phyloP scores from a whole-genome alignment of 345 rosid species.

The Lepidium sativum region DNA sequence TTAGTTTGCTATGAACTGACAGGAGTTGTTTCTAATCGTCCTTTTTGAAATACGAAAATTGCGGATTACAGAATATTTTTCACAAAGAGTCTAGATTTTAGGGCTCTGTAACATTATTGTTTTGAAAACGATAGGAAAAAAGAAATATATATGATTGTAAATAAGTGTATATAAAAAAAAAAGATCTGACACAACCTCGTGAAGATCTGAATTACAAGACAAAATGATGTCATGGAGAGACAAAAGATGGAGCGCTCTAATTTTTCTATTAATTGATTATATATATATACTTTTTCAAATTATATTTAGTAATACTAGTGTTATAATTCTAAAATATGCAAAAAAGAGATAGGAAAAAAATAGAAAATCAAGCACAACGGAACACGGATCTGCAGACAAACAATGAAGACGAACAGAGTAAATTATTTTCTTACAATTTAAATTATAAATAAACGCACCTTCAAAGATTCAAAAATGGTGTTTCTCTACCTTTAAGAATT shows the following conservation, averaged over 20 bases:
- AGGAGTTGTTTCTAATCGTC: conserved; percentile 24
- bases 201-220: conserved; percentile 71
- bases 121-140: conserved; percentile 19
- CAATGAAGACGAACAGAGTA: conserved; percentile 26
- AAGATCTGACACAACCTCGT: conserved; percentile 84
- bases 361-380: conserved; percentile 22
- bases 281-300: not conserved
- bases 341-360: not conserved
- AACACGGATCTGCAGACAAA: conserved; percentile 32
- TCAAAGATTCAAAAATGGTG: conserved; percentile 22
- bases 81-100: conserved; percentile 27
- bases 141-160: not conserved
- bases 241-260: conserved; percentile 33
- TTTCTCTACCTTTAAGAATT: conserved; percentile 4
- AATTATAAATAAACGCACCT: conserved; percentile 12
- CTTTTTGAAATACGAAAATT: conserved; percentile 21
- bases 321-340: not conserved
- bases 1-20: conserved; percentile 20
- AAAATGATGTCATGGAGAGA: conserved; percentile 65
- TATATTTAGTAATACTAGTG: not conserved
- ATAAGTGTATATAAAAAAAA: not conserved
- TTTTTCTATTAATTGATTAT: not conserved
- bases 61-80: conserved; percentile 12
- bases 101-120: conserved; percentile 24
- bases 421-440: not conserved